Evolutionary conservation across 805 yeast genomes (phyloP), one percentile per base, ranked within the genome.

Genomic region (Yamadazyma laniorum): DNA sequence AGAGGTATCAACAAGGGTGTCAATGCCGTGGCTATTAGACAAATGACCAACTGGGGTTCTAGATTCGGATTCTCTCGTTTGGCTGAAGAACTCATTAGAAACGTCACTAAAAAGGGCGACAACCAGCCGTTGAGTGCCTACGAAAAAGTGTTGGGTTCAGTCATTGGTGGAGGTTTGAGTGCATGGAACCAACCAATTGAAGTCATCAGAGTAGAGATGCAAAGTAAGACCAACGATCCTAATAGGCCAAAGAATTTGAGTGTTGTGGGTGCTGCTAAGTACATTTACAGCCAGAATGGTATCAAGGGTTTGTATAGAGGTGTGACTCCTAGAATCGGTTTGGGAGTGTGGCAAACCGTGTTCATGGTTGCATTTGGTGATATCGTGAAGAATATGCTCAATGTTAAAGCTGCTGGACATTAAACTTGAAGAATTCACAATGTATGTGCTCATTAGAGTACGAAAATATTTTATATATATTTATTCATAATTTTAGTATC

Each of bases 181-280:
- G 96, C 98, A 13, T 93, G 99, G 98, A 93, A 93, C 67, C 99
- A 93, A 70, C 99, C 98, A 27, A 89, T 93, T 55, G 99, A 93
- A 69, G 99, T 93, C 38, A 85, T 90, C 50, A 80, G 99, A 65
- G 95, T 93, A 14, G 99, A 93, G 68, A 89, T 93, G 97, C 99
- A 93, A 70, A 84, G 95, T 40, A 84, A 85, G 70, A 88, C 90
- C n/a, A 70, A 64, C 34, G 98, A 91, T 67, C 96, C 97, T 51
- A 88, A 88, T 60, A 83, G 97, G 67, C 99, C 98, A 43, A 84
- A 86, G 69, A 90, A 91, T 46, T 74, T 91, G 61, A 77, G 84
- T 37, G 95, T 93, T 21, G 57, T 70, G 6, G 74, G 80, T 35
- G 83, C 98, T 23, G 76, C 85, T 55, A 82, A 75, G 55, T 93